Conservation (phyloP, 352 stramenopile species). For the Globisporangium spinosum region DNA sequence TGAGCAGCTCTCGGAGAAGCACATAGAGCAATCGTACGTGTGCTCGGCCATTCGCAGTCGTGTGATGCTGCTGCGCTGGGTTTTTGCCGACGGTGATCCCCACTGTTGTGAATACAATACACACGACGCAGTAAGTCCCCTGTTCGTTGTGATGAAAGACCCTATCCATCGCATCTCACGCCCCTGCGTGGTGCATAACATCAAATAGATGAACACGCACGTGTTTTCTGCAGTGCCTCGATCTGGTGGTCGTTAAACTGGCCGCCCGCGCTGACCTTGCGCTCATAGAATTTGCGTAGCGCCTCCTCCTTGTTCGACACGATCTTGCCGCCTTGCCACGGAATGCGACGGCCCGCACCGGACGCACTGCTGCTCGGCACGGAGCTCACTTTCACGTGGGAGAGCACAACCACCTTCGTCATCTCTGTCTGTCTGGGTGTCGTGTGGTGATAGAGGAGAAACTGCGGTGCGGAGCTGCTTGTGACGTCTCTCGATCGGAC, state of each 20-base stretch:
- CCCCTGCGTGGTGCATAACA: neutral
- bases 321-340: conserved; percentile 80
- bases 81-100: conserved; percentile 20
- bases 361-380: conserved; percentile 17
- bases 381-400: conserved; percentile 66
- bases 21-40: conserved; percentile 9
- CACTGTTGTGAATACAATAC: conserved; percentile 15
- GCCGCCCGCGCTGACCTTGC: conserved; percentile 53
- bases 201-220: conserved; percentile 26
- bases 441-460: neutral
- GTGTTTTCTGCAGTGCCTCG: conserved; percentile 36
- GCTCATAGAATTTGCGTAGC: conserved; percentile 81
- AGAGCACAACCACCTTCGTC: conserved; percentile 47
- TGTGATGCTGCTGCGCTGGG: conserved; percentile 13
- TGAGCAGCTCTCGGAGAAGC: neutral
- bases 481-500: neutral
- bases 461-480: neutral
- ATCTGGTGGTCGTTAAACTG: conserved; percentile 48
- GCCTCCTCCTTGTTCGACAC: conserved; percentile 84
- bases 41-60: conserved; percentile 9
- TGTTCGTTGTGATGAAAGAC: neutral
- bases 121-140: neutral
- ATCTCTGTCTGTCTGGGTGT: neutral
- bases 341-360: conserved; percentile 35
- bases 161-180: neutral